Percentiles rank a stretch among this genome's conserved stretches.
These are phyloP conservation scores for Schizochytrium sp. DNA, from an alignment of 108 stramenopile species.

Conservation along the genomic window DNA sequence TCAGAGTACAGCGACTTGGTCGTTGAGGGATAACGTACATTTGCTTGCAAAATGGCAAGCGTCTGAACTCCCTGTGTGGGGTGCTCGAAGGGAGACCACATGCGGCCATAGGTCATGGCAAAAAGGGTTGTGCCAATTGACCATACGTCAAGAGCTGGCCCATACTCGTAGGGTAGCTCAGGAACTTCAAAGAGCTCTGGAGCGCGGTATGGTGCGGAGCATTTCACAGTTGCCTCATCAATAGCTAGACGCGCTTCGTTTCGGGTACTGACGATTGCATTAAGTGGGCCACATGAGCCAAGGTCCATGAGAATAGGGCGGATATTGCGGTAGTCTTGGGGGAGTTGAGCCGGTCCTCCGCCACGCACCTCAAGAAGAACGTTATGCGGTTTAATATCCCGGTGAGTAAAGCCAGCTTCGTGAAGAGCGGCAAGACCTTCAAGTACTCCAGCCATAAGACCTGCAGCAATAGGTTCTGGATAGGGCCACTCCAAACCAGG, in stretches of 20 bases:
- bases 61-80: slow-evolving; percentile 51
- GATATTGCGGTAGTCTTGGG: neutral
- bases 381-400: slow-evolving; percentile 41
- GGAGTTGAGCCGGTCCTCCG: neutral
- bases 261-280: neutral
- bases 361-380: neutral
- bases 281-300: slow-evolving; percentile 6
- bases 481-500: neutral
- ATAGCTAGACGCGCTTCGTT: slow-evolving; percentile 48
- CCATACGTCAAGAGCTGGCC: slow-evolving; percentile 11
- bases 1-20: slow-evolving; percentile 20
- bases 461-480: slow-evolving; percentile 9
- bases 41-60: slow-evolving; percentile 36
- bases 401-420: slow-evolving; percentile 16
- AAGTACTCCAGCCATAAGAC: slow-evolving; percentile 3
- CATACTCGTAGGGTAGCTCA: slow-evolving; percentile 5
- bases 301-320: slow-evolving; percentile 27
- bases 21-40: neutral
- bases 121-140: slow-evolving; percentile 28
- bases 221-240: slow-evolving; percentile 44
- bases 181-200: slow-evolving; percentile 57
- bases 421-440: slow-evolving; percentile 19
- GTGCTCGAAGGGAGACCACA: slow-evolving; percentile 48
- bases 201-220: slow-evolving; percentile 53
- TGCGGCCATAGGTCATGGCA: slow-evolving; percentile 42